Conservation (phyloP, 2,329 filamentous ascomycete genomes). For the Botrytis hyacinthi region DNA sequence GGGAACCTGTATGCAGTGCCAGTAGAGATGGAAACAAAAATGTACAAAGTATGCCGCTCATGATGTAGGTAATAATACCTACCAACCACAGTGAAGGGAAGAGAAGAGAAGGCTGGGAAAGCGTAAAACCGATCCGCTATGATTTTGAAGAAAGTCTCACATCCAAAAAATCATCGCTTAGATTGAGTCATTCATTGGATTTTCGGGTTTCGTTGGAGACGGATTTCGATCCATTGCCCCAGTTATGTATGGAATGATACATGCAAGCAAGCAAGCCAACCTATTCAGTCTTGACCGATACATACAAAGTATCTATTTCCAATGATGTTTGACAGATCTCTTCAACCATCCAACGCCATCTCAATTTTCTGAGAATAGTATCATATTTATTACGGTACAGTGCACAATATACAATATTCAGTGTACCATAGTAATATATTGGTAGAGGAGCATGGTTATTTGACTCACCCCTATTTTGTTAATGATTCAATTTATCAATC, state of each 20-base stretch:
- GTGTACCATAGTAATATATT: background rate
- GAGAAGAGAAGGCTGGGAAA: conserved; percentile 2
- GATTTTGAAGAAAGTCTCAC: background rate
- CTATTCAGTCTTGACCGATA: background rate
- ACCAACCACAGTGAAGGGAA: background rate
- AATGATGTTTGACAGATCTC: conserved; percentile 1
- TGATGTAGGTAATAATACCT: background rate
- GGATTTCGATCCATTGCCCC: background rate
- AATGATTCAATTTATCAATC: background rate
- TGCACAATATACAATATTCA: background rate
- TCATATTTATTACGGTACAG: background rate
- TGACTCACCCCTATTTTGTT: background rate
- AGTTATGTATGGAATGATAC: background rate
- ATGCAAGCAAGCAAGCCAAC: background rate
- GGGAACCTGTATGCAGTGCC: background rate
- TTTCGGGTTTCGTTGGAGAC: background rate
- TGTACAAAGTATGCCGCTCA: background rate
- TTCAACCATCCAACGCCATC: background rate
- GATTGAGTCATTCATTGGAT: background rate
- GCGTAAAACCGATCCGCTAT: background rate
- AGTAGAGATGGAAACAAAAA: background rate
- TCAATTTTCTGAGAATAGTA: conserved; percentile 5
- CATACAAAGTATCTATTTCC: background rate
- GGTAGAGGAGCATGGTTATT: background rate
- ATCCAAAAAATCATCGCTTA: background rate